phyloP scores from a whole-genome alignment of 2,329 filamentous ascomycete genomes.

The Colletotrichum lindemuthianum region DNA sequence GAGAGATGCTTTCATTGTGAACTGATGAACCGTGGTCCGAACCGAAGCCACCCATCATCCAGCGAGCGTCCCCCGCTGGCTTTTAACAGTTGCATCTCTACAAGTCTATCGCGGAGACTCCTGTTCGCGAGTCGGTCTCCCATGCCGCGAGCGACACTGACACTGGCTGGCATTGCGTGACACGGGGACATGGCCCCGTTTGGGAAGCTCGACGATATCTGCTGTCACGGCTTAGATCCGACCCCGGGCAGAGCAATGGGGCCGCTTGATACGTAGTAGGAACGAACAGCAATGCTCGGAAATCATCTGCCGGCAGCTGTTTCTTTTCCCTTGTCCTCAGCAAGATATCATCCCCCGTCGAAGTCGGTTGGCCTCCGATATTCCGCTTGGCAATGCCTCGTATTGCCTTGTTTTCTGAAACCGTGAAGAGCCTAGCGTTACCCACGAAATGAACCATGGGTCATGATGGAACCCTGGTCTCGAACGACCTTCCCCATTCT shows the following conservation, averaged over 20 bases:
- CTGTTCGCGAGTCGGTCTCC: conserved; percentile 6
- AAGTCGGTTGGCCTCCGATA: not conserved
- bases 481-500: conserved; percentile 27
- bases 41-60: not conserved
- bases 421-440: conserved; percentile 12
- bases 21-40: not conserved
- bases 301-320: not conserved
- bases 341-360: not conserved
- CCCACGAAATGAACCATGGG: conserved; percentile 27
- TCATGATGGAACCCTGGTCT: conserved; percentile 22
- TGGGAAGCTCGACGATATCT: conserved; percentile 25
- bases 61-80: not conserved
- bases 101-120: conserved; percentile 11
- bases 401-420: not conserved
- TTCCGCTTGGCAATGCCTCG: conserved; percentile 2
- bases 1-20: conserved; percentile 24
- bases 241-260: conserved; percentile 16
- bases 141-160: not conserved
- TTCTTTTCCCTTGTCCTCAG: not conserved
- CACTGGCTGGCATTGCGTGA: conserved; percentile 18
- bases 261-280: not conserved
- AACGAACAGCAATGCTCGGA: no score
- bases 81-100: conserved; percentile 4
- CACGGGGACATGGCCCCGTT: conserved; percentile 24
- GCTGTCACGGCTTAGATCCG: conserved; percentile 25